Evolutionary conservation across 1,284 basidiomycete species (phyloP), one percentile per base, ranked within the genome.

Genomic region (Salmacisia buchloeana): DNA sequence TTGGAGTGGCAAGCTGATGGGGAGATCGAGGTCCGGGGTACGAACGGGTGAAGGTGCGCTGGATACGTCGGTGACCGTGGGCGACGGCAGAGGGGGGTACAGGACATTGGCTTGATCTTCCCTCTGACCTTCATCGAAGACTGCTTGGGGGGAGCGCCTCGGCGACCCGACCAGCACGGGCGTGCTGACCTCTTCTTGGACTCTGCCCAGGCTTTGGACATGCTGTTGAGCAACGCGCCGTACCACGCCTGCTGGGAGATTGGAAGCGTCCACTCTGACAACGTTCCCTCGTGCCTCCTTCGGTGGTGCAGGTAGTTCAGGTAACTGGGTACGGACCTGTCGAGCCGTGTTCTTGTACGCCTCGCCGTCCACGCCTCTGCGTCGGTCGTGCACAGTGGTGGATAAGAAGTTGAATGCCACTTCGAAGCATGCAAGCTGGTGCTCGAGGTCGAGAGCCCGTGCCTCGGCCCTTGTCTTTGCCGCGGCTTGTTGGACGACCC

Each of bases 391-490:
- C 7, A 49, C 23, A 29, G 6, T 49, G 12, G 23, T 49, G 5
- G 46, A 15, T 21, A 49, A 27, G 25, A 21, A 49, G 21, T 49
- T 27, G 46, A 49, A 49, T 15, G 46, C 46, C 7, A 49, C 18
- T 1, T 31, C 23, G 23, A 49, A 27, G 27, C 46, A 49, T 25
- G 18, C n/a, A 5, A 49, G 27, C 27, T 49, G 23, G 25, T 49
- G 46, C 18, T 49, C 46, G 25, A 49, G 46, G 2, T 27, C 23
- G 1, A 25, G 21, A 5, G 46, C 21, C 12, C 46, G 46, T 21
- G 46, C 46, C 23, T 49, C 46, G 21, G 46, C 46, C 25, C 27
- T 49, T 29, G 46, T 49, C 46, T 49, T 49, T 12, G 18, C 46
- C 2, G 46, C 46, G 18, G 46, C 25, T 27, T 49, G 46, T 21